Evolutionary conservation across 768 basidiomycete species (phyloP), one percentile per base, ranked within the genome.

Genomic region (Mycena haematopus): DNA sequence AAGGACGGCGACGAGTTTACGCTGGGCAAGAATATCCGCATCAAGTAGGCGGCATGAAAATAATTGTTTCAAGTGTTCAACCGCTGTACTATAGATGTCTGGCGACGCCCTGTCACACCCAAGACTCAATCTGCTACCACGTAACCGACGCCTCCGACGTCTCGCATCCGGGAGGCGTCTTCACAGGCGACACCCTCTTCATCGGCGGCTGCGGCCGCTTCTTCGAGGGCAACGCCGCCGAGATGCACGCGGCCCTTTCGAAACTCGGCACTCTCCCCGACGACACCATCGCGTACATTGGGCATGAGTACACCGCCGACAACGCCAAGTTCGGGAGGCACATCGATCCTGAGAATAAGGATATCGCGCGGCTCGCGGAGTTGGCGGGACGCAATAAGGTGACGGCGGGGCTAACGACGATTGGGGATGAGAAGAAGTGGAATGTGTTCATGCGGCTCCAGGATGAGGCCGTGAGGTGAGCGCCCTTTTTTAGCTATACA

Each of bases 161-260:
- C 51, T 72, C 74, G 25, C 86, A 87, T 63, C 79, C 90, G 0
- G 90, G 90, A 21, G 90, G 82, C 17, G 93, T 98, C 38, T 96
- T 99, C 76, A 97, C 96, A 0, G 96, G 96, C 17, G 95, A 97
- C 72, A 97, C 95, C 1, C 86, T 97, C 56, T 96, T 97, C 79
- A 80, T 84, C 73, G 90, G 81, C 27, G 94, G 95, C 10, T 96
- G 92, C 72, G 96, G 96, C 27, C 86, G 94, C 25, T 99, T 98
- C 86, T 97, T 97, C 72, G 96, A 98, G 72, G 93, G 93, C 50
- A 85, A 82, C 2, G 89, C 84, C 17, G 77, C 80, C 15, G 83
- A 94, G 76, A 99, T 99, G 96, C 81, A 91, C 68, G 75, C 79
- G 0, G 89, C 96, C 2, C 92, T 80, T 73, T 79, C 64, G 63